Evolutionary conservation across 75 land plant species (phyloP), one percentile per base, ranked within the genome.

Genomic region (Selaginella tamariscina): DNA sequence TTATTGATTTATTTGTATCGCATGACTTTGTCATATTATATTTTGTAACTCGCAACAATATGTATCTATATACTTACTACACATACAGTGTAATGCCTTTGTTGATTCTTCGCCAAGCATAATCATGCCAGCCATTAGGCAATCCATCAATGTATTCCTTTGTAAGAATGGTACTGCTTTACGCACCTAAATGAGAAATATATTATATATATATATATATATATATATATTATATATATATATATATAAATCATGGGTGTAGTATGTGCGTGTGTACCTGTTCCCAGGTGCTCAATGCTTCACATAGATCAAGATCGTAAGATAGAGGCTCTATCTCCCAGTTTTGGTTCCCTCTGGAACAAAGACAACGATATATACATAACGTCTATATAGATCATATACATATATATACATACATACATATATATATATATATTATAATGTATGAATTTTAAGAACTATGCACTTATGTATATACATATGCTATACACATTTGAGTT

Each of bases 31-130:
- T 39, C 49, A 39, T 39, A 15, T 39, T 39, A 5, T 5, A 39
- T 39, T 39, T 5, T 39, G 5, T 5, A 39, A 39, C 5, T 15
- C 49, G 15, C 5, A 39, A 39, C 11, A 39, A 39, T 5, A 39
- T 5, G 49, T 5, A 39, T 39, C 49, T n/a, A n/a, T n/a, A n/a
- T n/a, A n/a, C n/a, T n/a, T n/a, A n/a, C n/a, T n/a, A n/a, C 56
- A 80, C 93, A 77, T 74, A 88, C 89, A 88, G 74, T 29, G 30
- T 70, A 32, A 82, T 55, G 56, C 97, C 95, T 68, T 86, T 92
- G 65, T 92, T 92, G 77, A 92, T 92, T 74, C 97, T 82, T 27
- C 73, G 76, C 97, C 97, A 92, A 32, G 97, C 97, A 83, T 89
- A 92, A 5, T 86, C 86, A 63, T 81, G 79, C 97, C 97, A 92